Base-by-base conservation (phyloP, 768 basidiomycete species). In the Russula brevipes region DNA sequence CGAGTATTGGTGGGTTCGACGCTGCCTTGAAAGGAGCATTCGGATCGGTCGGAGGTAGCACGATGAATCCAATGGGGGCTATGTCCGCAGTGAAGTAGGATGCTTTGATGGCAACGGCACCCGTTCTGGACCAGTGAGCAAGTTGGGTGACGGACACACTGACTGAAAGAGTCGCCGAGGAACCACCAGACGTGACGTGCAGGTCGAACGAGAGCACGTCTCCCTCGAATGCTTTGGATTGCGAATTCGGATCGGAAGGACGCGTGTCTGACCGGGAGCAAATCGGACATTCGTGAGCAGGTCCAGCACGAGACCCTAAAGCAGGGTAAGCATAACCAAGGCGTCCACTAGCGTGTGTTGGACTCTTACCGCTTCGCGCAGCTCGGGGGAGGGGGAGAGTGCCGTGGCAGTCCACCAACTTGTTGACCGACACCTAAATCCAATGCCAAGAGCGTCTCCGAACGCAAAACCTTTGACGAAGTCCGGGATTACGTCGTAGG, bases 401-500 rank as follows among this genome's bases (percentile, higher is more conserved):
- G 66, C 52, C 1, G 68, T 72, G 3, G 85, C 77, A 1, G 78
- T 82, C 85, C 86, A 88, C 81, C 81, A 83, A 30, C 14, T 41
- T 36, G 16, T 77, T 79, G 16, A 72, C 2, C 75, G 63, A 66
- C 81, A 84, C 42, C 82, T 80, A 16, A 91, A 60, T 1, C 81
- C 87, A 2, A 94, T 65, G 2, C 90, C 89, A 3, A 90, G 54
- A 6, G 83, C 83, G 33, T 84, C 73, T 2, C 93, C 93, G 69
- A 93, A 89, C 0, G 89, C 81, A 68, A 79, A 82, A 0, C 92
- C 93, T 61, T 85, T 82, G 1, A 94, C 77, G 66, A 94, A 86
- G 72, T 93, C 84, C 41, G 83, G 83, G 2, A 80, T 53, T 3
- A 91, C 75, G 52, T 86, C 81, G 59, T 85, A 82, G 16, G 81